Evolutionary conservation across 495 filamentous ascomycete species (phyloP).

Genomic region (Neohortaea acidophila): DNA sequence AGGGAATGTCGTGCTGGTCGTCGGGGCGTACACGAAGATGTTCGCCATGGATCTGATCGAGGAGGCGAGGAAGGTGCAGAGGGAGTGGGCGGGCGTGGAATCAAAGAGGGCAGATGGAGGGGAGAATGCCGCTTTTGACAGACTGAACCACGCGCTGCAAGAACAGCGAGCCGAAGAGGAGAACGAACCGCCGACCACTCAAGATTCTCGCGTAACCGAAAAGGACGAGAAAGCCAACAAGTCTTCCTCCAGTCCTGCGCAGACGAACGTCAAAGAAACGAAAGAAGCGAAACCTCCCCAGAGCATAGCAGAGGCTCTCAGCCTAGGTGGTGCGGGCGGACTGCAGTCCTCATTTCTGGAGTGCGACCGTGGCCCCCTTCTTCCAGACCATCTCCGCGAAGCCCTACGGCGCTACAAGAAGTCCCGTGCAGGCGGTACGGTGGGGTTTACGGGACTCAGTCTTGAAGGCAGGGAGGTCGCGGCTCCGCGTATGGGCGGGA

Average conservation of each 20-base stretch:
- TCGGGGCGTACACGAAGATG: constrained; percentile 69
- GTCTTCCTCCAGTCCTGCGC: not conserved
- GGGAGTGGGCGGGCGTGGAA: constrained; percentile 51
- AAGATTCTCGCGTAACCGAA: not conserved
- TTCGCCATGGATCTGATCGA: constrained; percentile 76
- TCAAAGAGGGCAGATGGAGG: constrained; percentile 17
- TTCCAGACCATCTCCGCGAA: constrained; percentile 71
- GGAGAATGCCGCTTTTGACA: constrained; percentile 13
- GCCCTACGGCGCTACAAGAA: constrained; percentile 58
- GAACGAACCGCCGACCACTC: not conserved
- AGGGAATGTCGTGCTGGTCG: constrained; percentile 57
- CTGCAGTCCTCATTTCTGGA: constrained; percentile 11
- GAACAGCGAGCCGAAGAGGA: constrained; percentile 23
- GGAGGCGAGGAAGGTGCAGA: constrained; percentile 60
- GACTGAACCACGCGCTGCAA: constrained; percentile 17
- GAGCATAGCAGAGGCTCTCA: too few relatives aligned
- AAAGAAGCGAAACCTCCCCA: too few relatives aligned
- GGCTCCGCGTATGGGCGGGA: constrained; percentile 24
- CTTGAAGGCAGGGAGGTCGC: constrained; percentile 35
- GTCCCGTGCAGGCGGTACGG: constrained; percentile 48
- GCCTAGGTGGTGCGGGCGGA: constrained; percentile 12
- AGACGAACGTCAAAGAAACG: not conserved
- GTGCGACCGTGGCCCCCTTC: constrained; percentile 46
- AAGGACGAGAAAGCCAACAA: not conserved
- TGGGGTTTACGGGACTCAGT: constrained; percentile 57